Evolutionary conservation across 2,329 filamentous ascomycete genomes (phyloP).

Genomic region (Arthrobotrys sinensis): DNA sequence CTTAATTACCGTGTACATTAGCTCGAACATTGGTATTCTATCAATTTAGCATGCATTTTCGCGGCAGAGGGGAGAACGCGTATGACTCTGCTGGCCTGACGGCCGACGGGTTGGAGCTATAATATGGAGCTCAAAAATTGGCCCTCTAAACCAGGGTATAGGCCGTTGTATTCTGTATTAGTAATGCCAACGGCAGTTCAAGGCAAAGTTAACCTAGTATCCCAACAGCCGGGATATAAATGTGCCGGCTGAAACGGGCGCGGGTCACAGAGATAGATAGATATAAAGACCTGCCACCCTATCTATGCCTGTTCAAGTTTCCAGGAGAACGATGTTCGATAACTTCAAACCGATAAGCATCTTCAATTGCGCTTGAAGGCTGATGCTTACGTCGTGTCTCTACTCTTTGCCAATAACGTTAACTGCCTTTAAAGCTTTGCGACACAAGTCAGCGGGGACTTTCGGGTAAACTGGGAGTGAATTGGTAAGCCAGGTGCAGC

Average conservation of each 20-base stretch:
- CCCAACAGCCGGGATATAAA: constrained; percentile 11
- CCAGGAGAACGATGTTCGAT: not conserved
- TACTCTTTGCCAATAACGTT: not conserved
- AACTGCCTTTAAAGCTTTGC: not conserved
- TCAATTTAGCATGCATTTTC: not conserved
- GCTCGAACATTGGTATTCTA: not conserved
- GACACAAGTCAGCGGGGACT: constrained; percentile 27
- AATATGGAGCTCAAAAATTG: not conserved
- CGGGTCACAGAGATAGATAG: not conserved
- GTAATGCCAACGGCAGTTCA: not conserved
- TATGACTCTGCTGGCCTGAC: not conserved
- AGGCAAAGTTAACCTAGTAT: not conserved
- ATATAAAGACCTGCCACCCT: not conserved
- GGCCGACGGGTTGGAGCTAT: not conserved
- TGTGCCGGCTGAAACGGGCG: constrained; percentile 1
- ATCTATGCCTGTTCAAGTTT: not conserved
- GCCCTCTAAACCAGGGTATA: not conserved
- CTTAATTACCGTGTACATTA: not conserved
- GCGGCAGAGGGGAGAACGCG: constrained; percentile 4
- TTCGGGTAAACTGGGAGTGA: constrained; percentile 42
- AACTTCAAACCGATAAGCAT: not conserved
- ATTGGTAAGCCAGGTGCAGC: constrained; percentile 45
- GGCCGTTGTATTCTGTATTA: constrained; percentile 10
- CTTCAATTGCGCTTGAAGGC: not conserved
- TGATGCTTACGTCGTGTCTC: not conserved